Percentiles rank a stretch among this genome's conserved stretches.
These are phyloP conservation scores for Lasiosphaeria ovina DNA, from an alignment of 495 filamentous ascomycete species.

Conservation along the genomic window DNA sequence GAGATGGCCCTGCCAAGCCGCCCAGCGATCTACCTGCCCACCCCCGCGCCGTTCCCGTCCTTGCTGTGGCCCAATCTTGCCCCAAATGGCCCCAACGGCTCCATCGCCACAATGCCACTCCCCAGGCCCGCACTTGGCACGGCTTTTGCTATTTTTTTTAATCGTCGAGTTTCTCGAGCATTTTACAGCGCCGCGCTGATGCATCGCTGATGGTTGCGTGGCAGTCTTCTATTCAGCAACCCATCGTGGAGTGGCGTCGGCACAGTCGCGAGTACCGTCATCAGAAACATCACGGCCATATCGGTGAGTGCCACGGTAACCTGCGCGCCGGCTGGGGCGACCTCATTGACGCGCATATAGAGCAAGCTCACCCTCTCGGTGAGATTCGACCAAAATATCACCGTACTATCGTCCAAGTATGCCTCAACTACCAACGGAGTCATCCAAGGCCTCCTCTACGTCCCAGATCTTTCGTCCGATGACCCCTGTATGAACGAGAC, in stretches of 20 bases:
- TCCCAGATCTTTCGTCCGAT: conserved; percentile 60
- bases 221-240: conserved; percentile 50
- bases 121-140: too few species aligned
- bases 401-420: conserved; percentile 65
- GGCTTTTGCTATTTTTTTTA: not conserved
- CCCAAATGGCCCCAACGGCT: too few species aligned
- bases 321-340: not conserved
- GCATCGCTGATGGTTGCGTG: not conserved
- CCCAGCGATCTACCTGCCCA: too few species aligned
- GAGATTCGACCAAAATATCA: conserved; percentile 58
- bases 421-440: conserved; percentile 51
- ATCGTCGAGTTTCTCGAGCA: not conserved
- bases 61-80: too few species aligned
- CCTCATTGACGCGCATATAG: conserved; percentile 34
- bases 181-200: not conserved
- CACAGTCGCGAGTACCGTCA: conserved; percentile 44
- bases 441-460: conserved; percentile 75
- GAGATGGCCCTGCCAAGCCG: too few species aligned
- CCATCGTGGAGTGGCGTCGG: conserved; percentile 40
- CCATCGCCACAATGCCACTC: too few species aligned
- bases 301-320: conserved; percentile 31
- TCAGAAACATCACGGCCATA: conserved; percentile 48
- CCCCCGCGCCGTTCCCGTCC: too few species aligned
- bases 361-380: conserved; percentile 63
- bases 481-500: conserved; percentile 62